Base-by-base conservation (phyloP, 768 basidiomycete species). In the Tylopilus vinaceipallidus region DNA sequence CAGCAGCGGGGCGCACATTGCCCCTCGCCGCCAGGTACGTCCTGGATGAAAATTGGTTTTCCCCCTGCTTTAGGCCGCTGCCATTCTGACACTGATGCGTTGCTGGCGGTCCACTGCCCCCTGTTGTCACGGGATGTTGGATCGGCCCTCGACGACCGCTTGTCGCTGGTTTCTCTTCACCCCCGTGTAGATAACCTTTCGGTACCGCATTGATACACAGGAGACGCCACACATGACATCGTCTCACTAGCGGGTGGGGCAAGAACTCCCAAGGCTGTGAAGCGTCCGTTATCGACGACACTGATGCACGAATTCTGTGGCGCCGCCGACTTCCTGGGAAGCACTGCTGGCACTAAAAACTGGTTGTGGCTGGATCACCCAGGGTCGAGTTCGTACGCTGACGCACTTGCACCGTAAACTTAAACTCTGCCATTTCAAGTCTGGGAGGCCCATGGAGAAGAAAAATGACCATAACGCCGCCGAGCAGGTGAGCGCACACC, bases 361-460 rank as follows among this genome's bases (percentile, higher is more conserved):
- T 16, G 11, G 24, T 3, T 13, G 17, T 20, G 14, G 14, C 9
- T 45, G 38, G 42, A 39, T n/a, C 26, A 19, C 27, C 29, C n/a
- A 54, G 52, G 40, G 53, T 42, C 24, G 40, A 42, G 27, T 0
- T 33, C 32, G 22, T 35, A 35, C n/a, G n/a, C n/a, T n/a, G n/a
- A n/a, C n/a, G n/a, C n/a, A n/a, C n/a, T n/a, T n/a, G n/a, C n/a
- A n/a, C n/a, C n/a, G n/a, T n/a, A n/a, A n/a, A n/a, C n/a, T n/a
- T n/a, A n/a, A n/a, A n/a, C n/a, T n/a, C n/a, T n/a, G n/a, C n/a
- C n/a, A n/a, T n/a, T n/a, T n/a, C n/a, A n/a, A n/a, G 34, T 17
- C 34, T 19, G 17, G 17, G 34, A 35, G 34, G 8, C 27, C 7
- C n/a, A n/a, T n/a, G n/a, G n/a, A n/a, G n/a, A n/a, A n/a, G n/a